These are phyloP conservation scores for Carpinus viminea DNA, from an alignment of 306 rosid species.

Conservation along the genomic window DNA sequence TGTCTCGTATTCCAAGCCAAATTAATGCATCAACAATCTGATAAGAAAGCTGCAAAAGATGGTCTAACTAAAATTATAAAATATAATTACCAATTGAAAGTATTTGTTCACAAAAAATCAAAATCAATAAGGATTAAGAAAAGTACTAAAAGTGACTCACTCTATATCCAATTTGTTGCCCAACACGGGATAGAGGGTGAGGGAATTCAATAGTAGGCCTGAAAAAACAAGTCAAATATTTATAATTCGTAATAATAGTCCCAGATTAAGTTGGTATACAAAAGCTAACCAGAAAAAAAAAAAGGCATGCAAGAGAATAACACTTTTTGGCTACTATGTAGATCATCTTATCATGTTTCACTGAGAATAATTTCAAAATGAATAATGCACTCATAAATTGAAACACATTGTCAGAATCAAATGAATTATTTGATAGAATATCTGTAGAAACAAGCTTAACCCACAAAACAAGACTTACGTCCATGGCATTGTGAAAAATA, in stretches of 20 bases:
- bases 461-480: slow-evolving; percentile 75
- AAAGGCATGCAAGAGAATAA: slow-evolving; percentile 2
- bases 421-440: not conserved
- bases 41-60: slow-evolving; percentile 80
- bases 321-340: not conserved
- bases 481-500: slow-evolving; percentile 98
- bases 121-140: slow-evolving; percentile 12
- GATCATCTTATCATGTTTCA: not conserved
- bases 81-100: slow-evolving; percentile 18
- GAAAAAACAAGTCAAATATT: slow-evolving; percentile 24
- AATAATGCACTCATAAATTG: slow-evolving; percentile 15
- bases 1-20: slow-evolving; percentile 94
- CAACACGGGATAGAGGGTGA: slow-evolving; percentile 92
- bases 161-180: slow-evolving; percentile 64
- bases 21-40: slow-evolving; percentile 83
- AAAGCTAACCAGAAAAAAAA: not conserved
- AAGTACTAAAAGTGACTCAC: slow-evolving; percentile 45
- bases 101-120: slow-evolving; percentile 12
- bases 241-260: slow-evolving; percentile 16
- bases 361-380: not conserved
- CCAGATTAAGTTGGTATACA: not conserved
- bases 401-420: slow-evolving; percentile 3
- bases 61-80: slow-evolving; percentile 17
- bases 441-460: slow-evolving; percentile 29
- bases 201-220: slow-evolving; percentile 95